Evolutionary conservation across 768 basidiomycete species (phyloP).

Genomic region (Hirschioporus abietinus): DNA sequence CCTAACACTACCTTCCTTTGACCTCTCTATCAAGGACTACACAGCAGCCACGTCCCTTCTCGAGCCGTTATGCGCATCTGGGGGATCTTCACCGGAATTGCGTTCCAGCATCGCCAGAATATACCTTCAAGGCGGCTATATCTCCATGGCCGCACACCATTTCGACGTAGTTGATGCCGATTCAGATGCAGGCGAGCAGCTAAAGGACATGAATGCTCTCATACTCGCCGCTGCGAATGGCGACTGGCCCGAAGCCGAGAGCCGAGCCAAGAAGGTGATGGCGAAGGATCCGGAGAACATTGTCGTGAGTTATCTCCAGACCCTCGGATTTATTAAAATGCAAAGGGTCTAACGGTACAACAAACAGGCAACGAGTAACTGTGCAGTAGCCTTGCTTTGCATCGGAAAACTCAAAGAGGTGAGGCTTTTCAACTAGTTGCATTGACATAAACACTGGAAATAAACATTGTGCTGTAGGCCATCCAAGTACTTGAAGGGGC

Average conservation of each 20-base stretch:
- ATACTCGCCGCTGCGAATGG: constrained; percentile 65
- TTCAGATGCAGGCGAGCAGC: constrained; percentile 29
- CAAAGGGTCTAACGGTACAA: too few relatives aligned
- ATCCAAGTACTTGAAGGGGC: constrained; percentile 65
- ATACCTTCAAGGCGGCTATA: constrained; percentile 68
- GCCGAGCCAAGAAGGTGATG: constrained; percentile 38
- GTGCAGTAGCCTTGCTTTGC: constrained; percentile 64
- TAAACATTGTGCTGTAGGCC: constrained; percentile 35
- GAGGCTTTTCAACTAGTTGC: constrained; percentile 10
- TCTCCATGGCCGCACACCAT: constrained; percentile 53
- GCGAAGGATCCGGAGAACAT: constrained; percentile 54
- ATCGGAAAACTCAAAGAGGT: constrained; percentile 74
- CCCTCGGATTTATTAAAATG: constrained; percentile 1
- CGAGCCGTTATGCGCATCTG: constrained; percentile 51
- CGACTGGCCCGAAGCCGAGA: constrained; percentile 55
- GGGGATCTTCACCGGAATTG: constrained; percentile 44
- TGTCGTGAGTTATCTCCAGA: constrained; percentile 36
- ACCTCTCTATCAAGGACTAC: constrained; percentile 41
- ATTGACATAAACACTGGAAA: neutral
- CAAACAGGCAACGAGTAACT: constrained; percentile 65
- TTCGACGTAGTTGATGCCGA: constrained; percentile 47
- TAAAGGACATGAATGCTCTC: constrained; percentile 58
- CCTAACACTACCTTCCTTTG: too few relatives aligned
- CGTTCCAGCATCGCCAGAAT: constrained; percentile 68
- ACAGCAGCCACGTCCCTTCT: constrained; percentile 63